Evolutionary conservation across 129 eudicot genomes (phyloP).

Genomic region (Cynara cardunculus): DNA sequence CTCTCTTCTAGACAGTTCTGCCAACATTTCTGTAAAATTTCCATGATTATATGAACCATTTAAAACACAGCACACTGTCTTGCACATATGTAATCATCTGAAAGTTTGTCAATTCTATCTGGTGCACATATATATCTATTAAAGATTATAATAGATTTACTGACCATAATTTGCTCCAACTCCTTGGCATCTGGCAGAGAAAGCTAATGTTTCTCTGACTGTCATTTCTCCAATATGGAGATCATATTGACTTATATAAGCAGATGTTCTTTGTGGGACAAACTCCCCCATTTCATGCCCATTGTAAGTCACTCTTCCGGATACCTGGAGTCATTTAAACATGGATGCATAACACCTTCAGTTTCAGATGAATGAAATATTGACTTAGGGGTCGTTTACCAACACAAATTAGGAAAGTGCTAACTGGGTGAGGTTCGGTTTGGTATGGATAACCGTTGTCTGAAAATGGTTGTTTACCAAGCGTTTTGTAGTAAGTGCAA

Average conservation of each 20-base stretch:
- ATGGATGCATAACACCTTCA: neutral
- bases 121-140: neutral
- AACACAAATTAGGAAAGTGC: neutral
- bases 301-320: conserved; percentile 68
- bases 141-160: neutral
- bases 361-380: neutral
- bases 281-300: conserved; percentile 65
- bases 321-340: conserved; percentile 28
- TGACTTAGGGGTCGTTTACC: neutral
- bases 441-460: neutral
- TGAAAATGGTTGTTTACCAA: neutral
- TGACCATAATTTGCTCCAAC: conserved; percentile 58
- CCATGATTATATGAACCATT: neutral
- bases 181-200: conserved; percentile 72
- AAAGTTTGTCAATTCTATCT: neutral
- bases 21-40: conserved; percentile 42
- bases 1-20: conserved; percentile 59
- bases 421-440: neutral
- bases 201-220: conserved; percentile 75
- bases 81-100: neutral
- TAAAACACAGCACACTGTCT: neutral
- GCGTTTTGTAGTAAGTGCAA: neutral
- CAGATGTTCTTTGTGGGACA: conserved; percentile 68
- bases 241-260: conserved; percentile 85
- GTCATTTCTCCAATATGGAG: conserved; percentile 76